Evolutionary conservation across 2,329 filamentous ascomycete genomes (phyloP).

Genomic region (Stylonectria norvegica): DNA sequence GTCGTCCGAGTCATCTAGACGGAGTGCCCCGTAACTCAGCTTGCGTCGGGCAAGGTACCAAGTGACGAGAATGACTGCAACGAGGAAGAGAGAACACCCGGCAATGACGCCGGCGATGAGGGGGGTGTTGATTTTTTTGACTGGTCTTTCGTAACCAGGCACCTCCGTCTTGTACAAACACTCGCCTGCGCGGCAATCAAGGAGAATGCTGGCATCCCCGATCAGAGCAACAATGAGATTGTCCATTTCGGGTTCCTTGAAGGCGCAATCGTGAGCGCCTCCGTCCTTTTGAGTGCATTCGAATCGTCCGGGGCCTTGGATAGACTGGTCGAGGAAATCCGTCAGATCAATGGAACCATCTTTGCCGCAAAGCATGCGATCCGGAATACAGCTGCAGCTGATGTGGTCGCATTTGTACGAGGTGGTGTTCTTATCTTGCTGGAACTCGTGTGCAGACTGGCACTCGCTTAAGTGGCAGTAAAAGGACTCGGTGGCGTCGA

Average conservation of each 20-base stretch:
- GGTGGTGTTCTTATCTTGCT: slow-evolving; percentile 72
- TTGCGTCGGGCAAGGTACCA: slow-evolving; percentile 86
- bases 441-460: slow-evolving; percentile 65
- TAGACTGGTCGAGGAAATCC: slow-evolving; percentile 78
- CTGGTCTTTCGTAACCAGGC: slow-evolving; percentile 80
- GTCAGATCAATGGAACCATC: slow-evolving; percentile 87
- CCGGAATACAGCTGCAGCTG: slow-evolving; percentile 81
- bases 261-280: slow-evolving; percentile 65
- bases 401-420: slow-evolving; percentile 82
- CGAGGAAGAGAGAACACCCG: slow-evolving; percentile 78
- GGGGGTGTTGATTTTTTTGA: slow-evolving; percentile 95
- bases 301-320: slow-evolving; percentile 85
- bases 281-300: slow-evolving; percentile 66
- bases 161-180: slow-evolving; percentile 91
- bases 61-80: slow-evolving; percentile 75
- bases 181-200: slow-evolving; percentile 82
- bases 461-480: slow-evolving; percentile 89
- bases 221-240: slow-evolving; percentile 84
- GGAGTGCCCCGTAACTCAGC: slow-evolving; percentile 67
- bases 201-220: slow-evolving; percentile 82
- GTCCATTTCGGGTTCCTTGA: slow-evolving; percentile 91
- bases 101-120: slow-evolving; percentile 93
- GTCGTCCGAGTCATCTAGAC: slow-evolving; percentile 85
- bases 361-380: slow-evolving; percentile 90
- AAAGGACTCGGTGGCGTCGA: slow-evolving; percentile 90